Evolutionary conservation across 805 yeast species (phyloP).

Genomic region (Zygosaccharomyces rouxii): DNA sequence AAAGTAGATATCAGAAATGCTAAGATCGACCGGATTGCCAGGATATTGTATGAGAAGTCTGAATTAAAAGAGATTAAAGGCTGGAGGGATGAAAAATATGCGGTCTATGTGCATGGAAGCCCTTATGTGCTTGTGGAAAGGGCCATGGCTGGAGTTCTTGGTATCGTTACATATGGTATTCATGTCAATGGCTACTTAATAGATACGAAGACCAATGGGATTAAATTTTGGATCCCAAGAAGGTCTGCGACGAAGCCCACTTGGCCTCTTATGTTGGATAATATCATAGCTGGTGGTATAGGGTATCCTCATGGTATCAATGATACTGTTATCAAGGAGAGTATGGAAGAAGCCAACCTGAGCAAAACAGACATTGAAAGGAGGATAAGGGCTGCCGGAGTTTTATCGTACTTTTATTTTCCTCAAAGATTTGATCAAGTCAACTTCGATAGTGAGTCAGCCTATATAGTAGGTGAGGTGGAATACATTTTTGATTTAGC

Average conservation of each 20-base stretch:
- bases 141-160: conserved; percentile 73
- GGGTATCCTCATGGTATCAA: conserved; percentile 71
- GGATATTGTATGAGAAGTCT: conserved; percentile 36
- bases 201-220: conserved; percentile 39
- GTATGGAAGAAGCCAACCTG: conserved; percentile 90
- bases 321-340: conserved; percentile 82
- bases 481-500: conserved; percentile 73
- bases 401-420: conserved; percentile 58
- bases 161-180: conserved; percentile 85
- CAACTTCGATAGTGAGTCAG: conserved; percentile 40
- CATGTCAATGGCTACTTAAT: conserved; percentile 79
- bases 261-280: conserved; percentile 86
- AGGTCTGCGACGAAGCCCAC: conserved; percentile 77
- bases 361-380: conserved; percentile 44
- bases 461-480: conserved; percentile 83
- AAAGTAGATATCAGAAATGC: conserved; percentile 30
- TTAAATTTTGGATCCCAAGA: conserved; percentile 78
- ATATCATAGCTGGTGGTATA: conserved; percentile 92
- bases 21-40: conserved; percentile 45
- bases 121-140: conserved; percentile 76
- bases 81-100: conserved; percentile 85
- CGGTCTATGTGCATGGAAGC: conserved; percentile 49
- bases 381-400: conserved; percentile 53
- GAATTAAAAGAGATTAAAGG: conserved; percentile 46
- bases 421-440: conserved; percentile 21